phyloP scores from a whole-genome alignment of 345 rosid genomes.

The Camelina sativa region DNA sequence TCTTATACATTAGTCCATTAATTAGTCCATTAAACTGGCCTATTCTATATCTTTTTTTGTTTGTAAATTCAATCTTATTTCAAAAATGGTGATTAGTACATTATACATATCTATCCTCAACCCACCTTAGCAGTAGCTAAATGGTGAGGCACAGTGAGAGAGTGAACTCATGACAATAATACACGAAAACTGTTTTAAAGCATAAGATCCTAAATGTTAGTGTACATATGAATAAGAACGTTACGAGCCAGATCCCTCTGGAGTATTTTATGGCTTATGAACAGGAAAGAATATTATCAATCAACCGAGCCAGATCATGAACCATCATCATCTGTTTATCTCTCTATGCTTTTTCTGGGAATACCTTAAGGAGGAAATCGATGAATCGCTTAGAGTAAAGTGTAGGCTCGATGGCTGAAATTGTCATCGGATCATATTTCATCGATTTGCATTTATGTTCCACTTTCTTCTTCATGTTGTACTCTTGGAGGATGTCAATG shows the following conservation, averaged over 20 bases:
- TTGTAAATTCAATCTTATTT: too few relatives aligned
- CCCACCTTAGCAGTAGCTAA: conserved; percentile 10
- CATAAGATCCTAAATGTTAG: conserved; percentile 43
- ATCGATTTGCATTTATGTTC: conserved; percentile 77
- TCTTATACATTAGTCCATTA: too few relatives aligned
- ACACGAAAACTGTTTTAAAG: conserved; percentile 20
- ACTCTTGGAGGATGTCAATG: conserved; percentile 86
- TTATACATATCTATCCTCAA: conserved; percentile 3
- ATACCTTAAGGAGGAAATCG: conserved; percentile 72
- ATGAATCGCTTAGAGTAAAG: conserved; percentile 75
- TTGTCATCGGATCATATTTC: conserved; percentile 59
- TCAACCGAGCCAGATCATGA: conserved; percentile 14
- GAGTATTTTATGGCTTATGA: conserved; percentile 31
- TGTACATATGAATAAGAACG: conserved; percentile 23
- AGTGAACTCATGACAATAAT: conserved; percentile 10
- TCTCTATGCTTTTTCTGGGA: conserved; percentile 54
- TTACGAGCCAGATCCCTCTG: conserved; percentile 32
- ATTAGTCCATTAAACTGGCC: too few relatives aligned
- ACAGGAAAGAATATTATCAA: conserved; percentile 31
- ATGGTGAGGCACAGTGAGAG: neutral
- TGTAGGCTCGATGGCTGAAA: conserved; percentile 77
- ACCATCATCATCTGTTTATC: conserved; percentile 24
- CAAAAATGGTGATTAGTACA: neutral
- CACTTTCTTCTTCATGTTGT: conserved; percentile 72
- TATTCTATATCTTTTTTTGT: too few relatives aligned